A percentile compares a stretch with the other conserved stretches of the same genome.
Evolutionary conservation across 129 eudicot species (phyloP).

Genomic region (Pittosporum tobira): DNA sequence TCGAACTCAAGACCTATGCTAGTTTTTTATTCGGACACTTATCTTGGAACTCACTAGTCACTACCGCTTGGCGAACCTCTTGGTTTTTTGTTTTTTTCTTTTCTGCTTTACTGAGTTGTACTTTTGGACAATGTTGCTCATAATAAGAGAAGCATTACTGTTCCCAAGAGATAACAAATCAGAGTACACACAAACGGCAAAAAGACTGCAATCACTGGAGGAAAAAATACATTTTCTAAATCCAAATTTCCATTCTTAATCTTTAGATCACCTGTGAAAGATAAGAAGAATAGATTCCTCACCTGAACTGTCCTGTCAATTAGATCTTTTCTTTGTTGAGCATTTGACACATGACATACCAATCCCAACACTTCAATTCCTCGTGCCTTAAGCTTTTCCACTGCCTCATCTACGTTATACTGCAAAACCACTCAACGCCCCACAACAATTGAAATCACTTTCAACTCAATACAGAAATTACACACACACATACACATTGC

Average conservation of each 20-base stretch:
- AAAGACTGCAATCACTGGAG: no score
- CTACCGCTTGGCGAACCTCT: no score
- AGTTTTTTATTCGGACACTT: no score
- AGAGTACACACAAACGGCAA: not conserved
- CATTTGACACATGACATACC: slow-evolving; percentile 90
- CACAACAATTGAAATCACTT: not conserved
- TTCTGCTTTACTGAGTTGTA: not conserved
- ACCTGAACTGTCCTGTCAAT: slow-evolving; percentile 68
- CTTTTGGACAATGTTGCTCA: not conserved
- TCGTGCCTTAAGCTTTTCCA: slow-evolving; percentile 47
- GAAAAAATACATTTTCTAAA: not conserved
- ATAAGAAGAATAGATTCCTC: not conserved
- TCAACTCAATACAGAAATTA: no score
- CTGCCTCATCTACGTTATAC: slow-evolving; percentile 90
- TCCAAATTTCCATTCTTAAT: not conserved
- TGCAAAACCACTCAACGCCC: slow-evolving; percentile 17
- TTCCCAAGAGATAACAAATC: not conserved
- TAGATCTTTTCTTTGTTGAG: slow-evolving; percentile 78
- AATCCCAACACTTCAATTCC: slow-evolving; percentile 80
- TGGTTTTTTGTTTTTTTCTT: no score
- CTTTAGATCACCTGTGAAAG: not conserved
- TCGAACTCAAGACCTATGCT: no score
- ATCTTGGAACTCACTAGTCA: no score
- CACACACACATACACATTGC: no score
- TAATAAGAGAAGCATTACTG: not conserved